A percentile compares a stretch with the other conserved stretches of the same genome.
Evolutionary conservation across 306 rosid species (phyloP).

Genomic region (Citrullus colocynthis): DNA sequence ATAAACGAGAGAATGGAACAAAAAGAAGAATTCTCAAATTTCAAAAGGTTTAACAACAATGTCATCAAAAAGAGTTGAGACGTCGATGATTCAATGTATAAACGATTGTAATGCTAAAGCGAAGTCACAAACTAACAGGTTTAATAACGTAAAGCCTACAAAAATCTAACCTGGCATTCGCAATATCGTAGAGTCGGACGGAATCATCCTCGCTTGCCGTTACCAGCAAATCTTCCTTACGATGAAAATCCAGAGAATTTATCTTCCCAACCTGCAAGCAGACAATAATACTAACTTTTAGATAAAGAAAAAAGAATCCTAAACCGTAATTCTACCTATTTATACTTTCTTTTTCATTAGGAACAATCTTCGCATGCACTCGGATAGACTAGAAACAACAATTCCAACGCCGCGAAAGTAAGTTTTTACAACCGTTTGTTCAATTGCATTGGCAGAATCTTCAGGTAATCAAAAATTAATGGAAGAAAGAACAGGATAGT

Average conservation of each 20-base stretch:
- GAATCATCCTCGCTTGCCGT: conserved; percentile 90
- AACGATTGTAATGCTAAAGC: neutral
- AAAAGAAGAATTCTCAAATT: neutral
- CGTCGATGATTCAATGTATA: neutral
- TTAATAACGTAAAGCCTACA: neutral
- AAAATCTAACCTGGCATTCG: conserved; percentile 69
- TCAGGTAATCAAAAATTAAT: neutral
- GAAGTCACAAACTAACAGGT: neutral
- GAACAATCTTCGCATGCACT: neutral
- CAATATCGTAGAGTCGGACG: conserved; percentile 78
- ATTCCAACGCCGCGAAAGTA: neutral
- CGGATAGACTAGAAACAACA: neutral
- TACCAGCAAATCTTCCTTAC: conserved; percentile 79
- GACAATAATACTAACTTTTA: neutral
- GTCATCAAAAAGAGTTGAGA: neutral
- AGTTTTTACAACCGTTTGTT: neutral
- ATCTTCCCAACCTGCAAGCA: conserved; percentile 66
- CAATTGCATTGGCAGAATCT: neutral
- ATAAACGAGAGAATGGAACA: neutral
- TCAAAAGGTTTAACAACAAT: neutral
- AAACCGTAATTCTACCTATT: neutral
- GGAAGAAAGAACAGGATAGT: neutral
- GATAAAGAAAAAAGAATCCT: neutral
- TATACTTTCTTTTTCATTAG: neutral
- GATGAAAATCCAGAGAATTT: conserved; percentile 77